phyloP scores from a whole-genome alignment of 495 filamentous ascomycete species.

The Daldinia grandis region DNA sequence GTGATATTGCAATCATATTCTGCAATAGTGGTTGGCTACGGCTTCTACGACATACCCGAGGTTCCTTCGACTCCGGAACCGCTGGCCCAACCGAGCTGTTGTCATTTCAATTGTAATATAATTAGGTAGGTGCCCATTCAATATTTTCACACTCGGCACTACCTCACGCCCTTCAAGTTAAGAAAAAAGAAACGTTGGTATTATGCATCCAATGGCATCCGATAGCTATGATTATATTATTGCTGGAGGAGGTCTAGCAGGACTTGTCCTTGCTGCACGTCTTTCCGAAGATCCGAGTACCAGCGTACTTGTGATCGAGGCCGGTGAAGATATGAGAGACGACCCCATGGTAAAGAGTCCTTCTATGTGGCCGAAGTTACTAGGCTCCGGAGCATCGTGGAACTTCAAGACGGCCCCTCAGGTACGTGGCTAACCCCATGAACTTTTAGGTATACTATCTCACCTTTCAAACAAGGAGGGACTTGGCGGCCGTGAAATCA shows the following conservation, averaged over 20 bases:
- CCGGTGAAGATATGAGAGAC: slow-evolving; percentile 42
- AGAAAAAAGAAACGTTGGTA: not conserved
- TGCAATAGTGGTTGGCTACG: too few relatives aligned
- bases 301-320: slow-evolving; percentile 57
- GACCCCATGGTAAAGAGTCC: slow-evolving; percentile 27
- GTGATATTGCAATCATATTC: too few relatives aligned
- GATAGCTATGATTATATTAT: slow-evolving; percentile 32
- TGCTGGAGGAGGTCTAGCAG: slow-evolving; percentile 52
- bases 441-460: not conserved
- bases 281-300: slow-evolving; percentile 53
- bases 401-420: slow-evolving; percentile 27
- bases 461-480: slow-evolving; percentile 9
- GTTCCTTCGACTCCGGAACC: too few relatives aligned
- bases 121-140: too few relatives aligned
- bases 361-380: slow-evolving; percentile 43
- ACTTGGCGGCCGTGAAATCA: slow-evolving; percentile 24
- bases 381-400: slow-evolving; percentile 17
- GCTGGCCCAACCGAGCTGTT: too few relatives aligned
- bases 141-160: too few relatives aligned
- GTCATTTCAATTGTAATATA: too few relatives aligned
- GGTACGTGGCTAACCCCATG: slow-evolving; percentile 54
- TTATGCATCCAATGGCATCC: not conserved
- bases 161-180: too few relatives aligned
- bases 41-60: too few relatives aligned
- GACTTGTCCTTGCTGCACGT: slow-evolving; percentile 56